Percentiles rank a stretch among this genome's conserved stretches.
These are phyloP conservation scores for Candida ficus DNA, from an alignment of 805 yeast genomes.

Conservation along the genomic window DNA sequence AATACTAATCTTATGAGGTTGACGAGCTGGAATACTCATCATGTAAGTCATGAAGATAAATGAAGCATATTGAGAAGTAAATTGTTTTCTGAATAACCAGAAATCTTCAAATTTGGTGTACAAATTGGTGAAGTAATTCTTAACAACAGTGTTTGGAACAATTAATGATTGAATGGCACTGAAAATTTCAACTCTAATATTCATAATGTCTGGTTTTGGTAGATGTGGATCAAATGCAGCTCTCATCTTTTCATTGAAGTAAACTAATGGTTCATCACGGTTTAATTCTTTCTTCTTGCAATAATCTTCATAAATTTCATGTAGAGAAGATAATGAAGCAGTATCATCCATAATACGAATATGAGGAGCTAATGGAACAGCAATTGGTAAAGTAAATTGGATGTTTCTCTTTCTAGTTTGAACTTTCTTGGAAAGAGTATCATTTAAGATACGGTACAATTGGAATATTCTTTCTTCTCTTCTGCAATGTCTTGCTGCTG, in stretches of 20 bases:
- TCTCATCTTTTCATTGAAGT: conserved; percentile 76
- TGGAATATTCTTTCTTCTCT: conserved; percentile 95
- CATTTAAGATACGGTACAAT: conserved; percentile 82
- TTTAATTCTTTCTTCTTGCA: conserved; percentile 69
- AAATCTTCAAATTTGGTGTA: conserved; percentile 85
- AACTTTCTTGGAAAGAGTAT: conserved; percentile 70
- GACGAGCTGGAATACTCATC: conserved; percentile 90
- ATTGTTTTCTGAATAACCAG: conserved; percentile 95
- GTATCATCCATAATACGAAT: conserved; percentile 86
- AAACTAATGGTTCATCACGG: conserved; percentile 87
- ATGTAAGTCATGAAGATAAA: conserved; percentile 88
- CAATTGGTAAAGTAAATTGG: conserved; percentile 81
- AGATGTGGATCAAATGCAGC: conserved; percentile 91
- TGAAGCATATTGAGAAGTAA: conserved; percentile 90
- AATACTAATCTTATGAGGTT: conserved; percentile 88
- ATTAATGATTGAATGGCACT: conserved; percentile 82
- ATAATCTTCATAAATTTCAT: conserved; percentile 80
- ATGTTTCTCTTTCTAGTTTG: conserved; percentile 85
- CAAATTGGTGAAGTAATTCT: conserved; percentile 65
- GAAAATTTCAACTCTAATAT: conserved; percentile 86
- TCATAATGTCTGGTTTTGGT: conserved; percentile 87
- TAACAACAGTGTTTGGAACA: conserved; percentile 80
- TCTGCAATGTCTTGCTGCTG: conserved; percentile 96
- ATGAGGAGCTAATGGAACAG: conserved; percentile 92
- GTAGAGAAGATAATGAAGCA: conserved; percentile 66